Percentiles rank a stretch among this genome's conserved stretches.
Evolutionary conservation across 2,329 filamentous ascomycete species (phyloP).

Genomic region (Sclerotinia borealis): DNA sequence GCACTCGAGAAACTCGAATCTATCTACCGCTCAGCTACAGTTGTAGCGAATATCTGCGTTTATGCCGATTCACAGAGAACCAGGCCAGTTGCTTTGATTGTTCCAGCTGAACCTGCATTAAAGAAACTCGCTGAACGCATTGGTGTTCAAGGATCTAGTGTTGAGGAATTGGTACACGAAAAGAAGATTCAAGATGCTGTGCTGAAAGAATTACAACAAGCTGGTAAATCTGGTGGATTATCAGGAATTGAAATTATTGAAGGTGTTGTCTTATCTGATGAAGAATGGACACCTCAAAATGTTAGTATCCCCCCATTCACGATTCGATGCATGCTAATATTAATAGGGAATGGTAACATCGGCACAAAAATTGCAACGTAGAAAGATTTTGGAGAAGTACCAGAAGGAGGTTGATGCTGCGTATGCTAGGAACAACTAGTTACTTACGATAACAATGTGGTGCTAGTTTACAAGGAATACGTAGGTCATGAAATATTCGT

Average conservation of each 20-base stretch:
- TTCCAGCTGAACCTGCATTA: slow-evolving; percentile 59
- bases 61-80: slow-evolving; percentile 70
- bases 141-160: slow-evolving; percentile 55
- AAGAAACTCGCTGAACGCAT: slow-evolving; percentile 52
- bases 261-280: slow-evolving; percentile 71
- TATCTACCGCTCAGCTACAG: slow-evolving; percentile 73
- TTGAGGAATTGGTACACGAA: slow-evolving; percentile 62
- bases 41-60: slow-evolving; percentile 81
- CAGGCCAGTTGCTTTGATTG: slow-evolving; percentile 77
- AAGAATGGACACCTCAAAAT: slow-evolving; percentile 82
- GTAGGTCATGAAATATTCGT: not conserved
- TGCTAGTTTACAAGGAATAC: slow-evolving; percentile 7
- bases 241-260: slow-evolving; percentile 67
- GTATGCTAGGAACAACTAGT: slow-evolving; percentile 24
- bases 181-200: slow-evolving; percentile 56
- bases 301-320: slow-evolving; percentile 48
- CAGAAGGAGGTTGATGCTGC: slow-evolving; percentile 49
- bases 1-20: slow-evolving; percentile 94
- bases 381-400: slow-evolving; percentile 57
- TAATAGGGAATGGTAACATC: slow-evolving; percentile 57
- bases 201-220: slow-evolving; percentile 61
- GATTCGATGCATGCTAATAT: slow-evolving; percentile 34
- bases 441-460: not conserved
- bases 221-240: slow-evolving; percentile 61
- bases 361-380: slow-evolving; percentile 67